Evolutionary conservation across 306 rosid genomes (phyloP).

Genomic region (Sechiopsis laciniata): DNA sequence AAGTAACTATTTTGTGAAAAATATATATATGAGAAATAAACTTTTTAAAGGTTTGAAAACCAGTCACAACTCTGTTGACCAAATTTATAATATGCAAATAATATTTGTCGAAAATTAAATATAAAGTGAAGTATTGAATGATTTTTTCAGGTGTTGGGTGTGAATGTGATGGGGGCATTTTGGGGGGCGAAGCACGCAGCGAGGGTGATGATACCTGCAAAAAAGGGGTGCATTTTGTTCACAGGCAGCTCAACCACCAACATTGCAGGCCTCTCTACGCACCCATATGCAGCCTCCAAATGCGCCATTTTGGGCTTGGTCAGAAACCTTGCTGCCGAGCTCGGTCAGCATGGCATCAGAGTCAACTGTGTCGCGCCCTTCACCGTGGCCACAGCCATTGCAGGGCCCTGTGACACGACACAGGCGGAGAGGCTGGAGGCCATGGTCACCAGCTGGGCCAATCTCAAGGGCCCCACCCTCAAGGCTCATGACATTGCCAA

Average conservation of each 20-base stretch:
- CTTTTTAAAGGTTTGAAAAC: too few species aligned
- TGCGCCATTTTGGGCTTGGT: slow-evolving; percentile 22
- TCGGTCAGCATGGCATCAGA: slow-evolving; percentile 29
- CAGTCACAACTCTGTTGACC: too few species aligned
- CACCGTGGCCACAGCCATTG: slow-evolving; percentile 12
- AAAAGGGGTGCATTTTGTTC: slow-evolving; percentile 30
- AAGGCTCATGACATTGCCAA: slow-evolving; percentile 21
- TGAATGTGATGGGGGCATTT: slow-evolving; percentile 32
- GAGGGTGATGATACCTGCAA: slow-evolving; percentile 32
- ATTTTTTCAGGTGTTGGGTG: neutral
- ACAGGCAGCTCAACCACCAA: slow-evolving; percentile 23
- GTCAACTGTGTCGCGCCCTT: slow-evolving; percentile 33
- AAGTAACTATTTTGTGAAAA: too few species aligned
- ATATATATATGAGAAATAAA: too few species aligned
- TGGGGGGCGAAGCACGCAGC: slow-evolving; percentile 35
- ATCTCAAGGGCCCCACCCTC: slow-evolving; percentile 15
- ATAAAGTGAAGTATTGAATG: too few species aligned
- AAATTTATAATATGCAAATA: too few species aligned
- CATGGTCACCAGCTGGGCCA: neutral
- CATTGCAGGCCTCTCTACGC: slow-evolving; percentile 28
- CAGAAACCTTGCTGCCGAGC: slow-evolving; percentile 25
- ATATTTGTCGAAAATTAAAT: too few species aligned
- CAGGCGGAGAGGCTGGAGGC: neutral
- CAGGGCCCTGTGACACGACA: neutral
- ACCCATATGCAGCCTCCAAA: slow-evolving; percentile 32